These are phyloP conservation scores for Schizopora paradoxa DNA, from an alignment of 1,284 basidiomycete genomes.

Conservation along the genomic window DNA sequence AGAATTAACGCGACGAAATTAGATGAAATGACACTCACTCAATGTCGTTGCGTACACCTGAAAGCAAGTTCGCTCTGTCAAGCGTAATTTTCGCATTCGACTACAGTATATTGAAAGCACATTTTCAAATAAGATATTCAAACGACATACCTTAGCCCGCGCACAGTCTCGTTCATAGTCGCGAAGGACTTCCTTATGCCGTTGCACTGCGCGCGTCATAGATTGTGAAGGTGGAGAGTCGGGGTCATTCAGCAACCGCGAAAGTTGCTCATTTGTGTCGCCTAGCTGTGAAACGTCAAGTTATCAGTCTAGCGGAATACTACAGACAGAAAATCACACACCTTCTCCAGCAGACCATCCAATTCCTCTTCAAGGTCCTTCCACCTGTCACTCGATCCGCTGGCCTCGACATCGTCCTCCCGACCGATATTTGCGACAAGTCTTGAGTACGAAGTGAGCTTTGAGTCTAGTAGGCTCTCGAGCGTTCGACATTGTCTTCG, in stretches of 20 bases:
- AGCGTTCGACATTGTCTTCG: conserved; percentile 87
- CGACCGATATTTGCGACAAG: conserved; percentile 73
- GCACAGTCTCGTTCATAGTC: conserved; percentile 83
- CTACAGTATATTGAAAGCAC: conserved; percentile 32
- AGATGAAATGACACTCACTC: conserved; percentile 50
- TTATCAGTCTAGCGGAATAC: conserved; percentile 2
- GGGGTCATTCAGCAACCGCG: conserved; percentile 62
- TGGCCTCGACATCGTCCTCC: conserved; percentile 64
- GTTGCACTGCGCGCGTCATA: conserved; percentile 84
- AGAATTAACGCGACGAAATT: conserved; percentile 1
- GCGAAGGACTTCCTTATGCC: conserved; percentile 85
- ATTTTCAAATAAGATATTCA: neutral
- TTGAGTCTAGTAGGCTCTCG: conserved; percentile 86
- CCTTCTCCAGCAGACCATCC: conserved; percentile 85
- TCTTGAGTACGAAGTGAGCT: conserved; percentile 85
- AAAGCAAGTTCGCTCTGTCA: conserved; percentile 82
- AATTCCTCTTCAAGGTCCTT: conserved; percentile 82
- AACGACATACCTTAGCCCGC: conserved; percentile 68
- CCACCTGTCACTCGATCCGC: conserved; percentile 65
- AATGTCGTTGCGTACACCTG: conserved; percentile 93
- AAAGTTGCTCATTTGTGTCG: conserved; percentile 77
- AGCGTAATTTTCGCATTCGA: conserved; percentile 79
- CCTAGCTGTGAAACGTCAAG: conserved; percentile 50
- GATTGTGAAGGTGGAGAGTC: conserved; percentile 75
- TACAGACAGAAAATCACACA: conserved; percentile 31